Percentiles rank a stretch among this genome's conserved stretches.
These are phyloP conservation scores for Phytophthora cryptogea DNA, from an alignment of 352 stramenopile genomes.

Conservation along the genomic window DNA sequence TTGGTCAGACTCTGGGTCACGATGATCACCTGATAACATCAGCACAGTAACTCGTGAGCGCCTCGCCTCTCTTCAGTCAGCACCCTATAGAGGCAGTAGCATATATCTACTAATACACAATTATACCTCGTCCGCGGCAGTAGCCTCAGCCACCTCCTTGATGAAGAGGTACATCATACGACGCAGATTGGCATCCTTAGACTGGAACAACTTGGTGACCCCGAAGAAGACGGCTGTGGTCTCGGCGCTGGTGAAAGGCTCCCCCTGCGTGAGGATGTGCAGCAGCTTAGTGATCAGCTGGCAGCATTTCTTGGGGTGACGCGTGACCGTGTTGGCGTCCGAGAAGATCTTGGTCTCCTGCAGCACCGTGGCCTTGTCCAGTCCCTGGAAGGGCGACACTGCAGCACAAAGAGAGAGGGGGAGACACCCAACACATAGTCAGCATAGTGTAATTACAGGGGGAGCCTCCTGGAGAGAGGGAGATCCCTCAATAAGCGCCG, in stretches of 20 bases:
- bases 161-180: constrained; percentile 99
- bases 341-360: constrained; percentile 99
- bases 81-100: background rate
- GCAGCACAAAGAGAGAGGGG: constrained; percentile 4
- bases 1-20: constrained; percentile 99
- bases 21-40: constrained; percentile 97
- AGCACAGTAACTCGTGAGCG: constrained; percentile 19
- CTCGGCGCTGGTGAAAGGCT: constrained; percentile 96
- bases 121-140: constrained; percentile 80
- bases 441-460: background rate
- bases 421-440: constrained; percentile 7
- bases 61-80: background rate
- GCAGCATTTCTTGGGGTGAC: constrained; percentile 98
- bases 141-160: constrained; percentile 96
- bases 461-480: background rate
- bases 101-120: background rate
- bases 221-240: constrained; percentile 99
- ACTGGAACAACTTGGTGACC: constrained; percentile 99
- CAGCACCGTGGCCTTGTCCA: constrained; percentile 96
- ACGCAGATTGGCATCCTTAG: constrained; percentile 96
- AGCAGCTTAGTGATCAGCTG: constrained; percentile 99
- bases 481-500: background rate
- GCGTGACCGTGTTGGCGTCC: constrained; percentile 96
- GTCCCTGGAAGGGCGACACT: constrained; percentile 93
- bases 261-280: constrained; percentile 97